These are phyloP conservation scores for Lactifluus pinguis DNA, from an alignment of 768 basidiomycete genomes.

Conservation along the genomic window DNA sequence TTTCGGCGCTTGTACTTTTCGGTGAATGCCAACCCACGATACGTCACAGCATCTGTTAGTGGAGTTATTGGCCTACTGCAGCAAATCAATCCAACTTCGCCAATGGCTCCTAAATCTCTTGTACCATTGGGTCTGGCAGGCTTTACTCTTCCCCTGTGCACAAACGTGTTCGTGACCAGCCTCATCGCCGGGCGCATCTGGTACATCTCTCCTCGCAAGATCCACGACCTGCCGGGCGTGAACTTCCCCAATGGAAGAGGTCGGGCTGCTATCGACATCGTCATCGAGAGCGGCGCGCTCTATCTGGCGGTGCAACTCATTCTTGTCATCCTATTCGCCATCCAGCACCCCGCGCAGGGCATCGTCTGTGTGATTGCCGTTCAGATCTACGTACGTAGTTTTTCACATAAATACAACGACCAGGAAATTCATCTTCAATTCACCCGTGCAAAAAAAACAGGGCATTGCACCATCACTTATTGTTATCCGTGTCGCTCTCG, in stretches of 20 bases:
- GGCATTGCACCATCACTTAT: conserved; percentile 11
- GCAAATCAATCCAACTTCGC: not conserved
- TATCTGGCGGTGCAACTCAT: conserved; percentile 33
- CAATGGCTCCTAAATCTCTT: not conserved
- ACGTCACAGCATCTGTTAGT: not conserved
- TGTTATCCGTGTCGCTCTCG: conserved; percentile 10
- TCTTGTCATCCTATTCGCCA: conserved; percentile 33
- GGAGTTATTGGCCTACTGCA: not conserved
- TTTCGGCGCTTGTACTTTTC: not conserved
- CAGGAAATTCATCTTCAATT: too few species aligned
- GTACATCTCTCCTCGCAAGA: conserved; percentile 19
- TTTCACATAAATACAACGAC: not conserved
- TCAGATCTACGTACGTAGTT: conserved; percentile 32
- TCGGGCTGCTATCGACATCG: conserved; percentile 25
- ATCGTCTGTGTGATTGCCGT: conserved; percentile 31
- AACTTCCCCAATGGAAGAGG: not conserved
- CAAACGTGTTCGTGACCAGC: conserved; percentile 34
- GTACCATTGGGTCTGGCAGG: conserved; percentile 29
- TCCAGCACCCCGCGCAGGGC: conserved; percentile 28
- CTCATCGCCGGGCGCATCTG: conserved; percentile 36
- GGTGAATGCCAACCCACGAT: not conserved
- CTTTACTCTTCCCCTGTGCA: conserved; percentile 32
- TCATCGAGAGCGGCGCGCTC: conserved; percentile 34
- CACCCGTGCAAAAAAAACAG: not conserved
- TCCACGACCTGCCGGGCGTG: not conserved